Base-by-base conservation (phyloP, 768 basidiomycete genomes). In the Collybia nuda region DNA sequence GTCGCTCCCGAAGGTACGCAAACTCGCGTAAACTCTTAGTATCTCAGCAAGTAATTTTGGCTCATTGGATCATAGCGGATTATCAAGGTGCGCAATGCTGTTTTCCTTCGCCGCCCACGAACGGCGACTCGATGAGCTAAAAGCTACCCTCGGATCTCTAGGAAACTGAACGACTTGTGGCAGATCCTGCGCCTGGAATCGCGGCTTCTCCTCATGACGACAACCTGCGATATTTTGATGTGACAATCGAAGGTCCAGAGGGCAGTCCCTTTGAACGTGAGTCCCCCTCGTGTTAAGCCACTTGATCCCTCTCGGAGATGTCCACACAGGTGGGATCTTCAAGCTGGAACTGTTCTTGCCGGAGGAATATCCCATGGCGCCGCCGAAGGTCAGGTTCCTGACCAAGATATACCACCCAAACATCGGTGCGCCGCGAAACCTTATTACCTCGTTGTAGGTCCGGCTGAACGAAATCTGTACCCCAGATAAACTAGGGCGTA, bases 341-440 rank as follows among this genome's bases (percentile, higher is more conserved):
- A 89, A 86, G 61, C 80, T 98, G n/a, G 97, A 99, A 70, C 77
- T 99, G 39, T 99, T 98, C 75, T 77, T 99, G 22, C 97, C 97
- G 3, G 97, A 98, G 70, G 97, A 98, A 69, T 99, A 99, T 72
- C 97, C 97, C 1, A 99, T 99, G 97, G 90, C 89, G 44, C 96
- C 97, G 0, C 97, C 97, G 19, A 99, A 99, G 73, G 97, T 99
- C 51, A 81, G 96, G 58, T 98, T 96, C 75, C 75, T 97, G 60
- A 97, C 95, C 50, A 95, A 94, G 86, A 96, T 98, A 76, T 95
- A 96, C 76, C 94, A 98, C 70, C 95, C 97, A 42, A 99, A 99
- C 69, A 99, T 99, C 73, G 96, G 96, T 97, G 64, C 62, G 90
- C 70, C 41, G 21, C 17, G 6, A 43, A 40, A 32, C 40, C 23